Evolutionary conservation across 306 rosid species (phyloP).

Genomic region (Dryas octopetala): DNA sequence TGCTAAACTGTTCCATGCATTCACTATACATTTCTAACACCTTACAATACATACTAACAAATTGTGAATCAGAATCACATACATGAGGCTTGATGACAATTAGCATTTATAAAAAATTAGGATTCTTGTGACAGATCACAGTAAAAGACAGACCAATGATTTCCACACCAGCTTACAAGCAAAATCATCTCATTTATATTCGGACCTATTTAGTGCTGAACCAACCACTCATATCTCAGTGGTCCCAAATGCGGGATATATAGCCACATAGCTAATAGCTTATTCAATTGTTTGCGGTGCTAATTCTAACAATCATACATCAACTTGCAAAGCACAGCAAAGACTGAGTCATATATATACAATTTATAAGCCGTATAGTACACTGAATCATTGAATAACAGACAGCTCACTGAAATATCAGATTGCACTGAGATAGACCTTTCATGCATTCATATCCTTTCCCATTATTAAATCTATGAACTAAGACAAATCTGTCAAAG

Average conservation of each 20-base stretch:
- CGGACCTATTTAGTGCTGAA: not conserved
- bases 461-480: not conserved
- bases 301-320: not conserved
- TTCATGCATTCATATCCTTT: not conserved
- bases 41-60: no score
- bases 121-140: no score
- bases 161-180: not conserved
- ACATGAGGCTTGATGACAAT: no score
- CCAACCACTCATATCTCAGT: not conserved
- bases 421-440: not conserved
- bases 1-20: no score
- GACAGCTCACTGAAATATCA: not conserved
- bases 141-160: not conserved
- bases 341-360: not conserved
- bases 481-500: not conserved
- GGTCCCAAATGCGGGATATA: constrained; percentile 8
- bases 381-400: not conserved
- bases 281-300: not conserved
- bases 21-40: no score
- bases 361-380: not conserved
- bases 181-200: not conserved
- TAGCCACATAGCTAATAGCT: not conserved
- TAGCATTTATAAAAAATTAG: no score
- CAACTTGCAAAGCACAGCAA: not conserved
- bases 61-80: no score